A percentile compares a stretch with the other conserved stretches of the same genome.
Conservation (phyloP, 1,284 basidiomycete species). For the Ganoderma meredithae region DNA sequence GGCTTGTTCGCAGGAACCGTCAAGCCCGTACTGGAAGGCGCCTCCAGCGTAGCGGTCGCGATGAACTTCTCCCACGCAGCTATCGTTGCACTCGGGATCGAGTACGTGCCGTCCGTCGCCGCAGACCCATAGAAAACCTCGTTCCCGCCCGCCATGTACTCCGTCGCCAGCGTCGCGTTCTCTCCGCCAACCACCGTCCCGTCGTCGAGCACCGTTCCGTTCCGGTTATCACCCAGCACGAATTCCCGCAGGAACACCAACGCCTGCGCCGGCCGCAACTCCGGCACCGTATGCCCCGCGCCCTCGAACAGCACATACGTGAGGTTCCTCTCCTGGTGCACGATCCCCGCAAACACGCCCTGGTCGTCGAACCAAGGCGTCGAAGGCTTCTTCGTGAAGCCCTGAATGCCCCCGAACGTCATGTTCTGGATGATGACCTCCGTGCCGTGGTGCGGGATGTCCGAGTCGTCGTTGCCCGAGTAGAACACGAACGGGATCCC, state of each 20-base stretch:
- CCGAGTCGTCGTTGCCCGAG: slow-evolving; percentile 42
- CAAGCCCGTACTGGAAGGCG: not conserved
- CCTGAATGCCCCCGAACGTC: slow-evolving; percentile 66
- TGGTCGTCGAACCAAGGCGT: slow-evolving; percentile 55
- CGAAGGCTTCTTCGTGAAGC: slow-evolving; percentile 67
- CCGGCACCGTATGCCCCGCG: slow-evolving; percentile 42
- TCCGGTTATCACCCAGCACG: slow-evolving; percentile 37
- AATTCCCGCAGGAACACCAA: slow-evolving; percentile 42
- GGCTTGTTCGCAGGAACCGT: not conserved
- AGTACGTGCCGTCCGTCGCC: slow-evolving; percentile 28
- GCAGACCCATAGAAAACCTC: slow-evolving; percentile 32
- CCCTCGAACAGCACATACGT: slow-evolving; percentile 42
- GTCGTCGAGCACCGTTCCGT: slow-evolving; percentile 35
- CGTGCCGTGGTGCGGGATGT: slow-evolving; percentile 44
- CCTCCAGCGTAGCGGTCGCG: not conserved
- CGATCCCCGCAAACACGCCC: slow-evolving; percentile 40
- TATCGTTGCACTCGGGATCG: slow-evolving; percentile 47
- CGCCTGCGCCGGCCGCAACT: slow-evolving; percentile 37
- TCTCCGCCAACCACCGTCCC: slow-evolving; percentile 55
- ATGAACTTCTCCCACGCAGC: slow-evolving; percentile 57
- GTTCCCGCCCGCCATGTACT: slow-evolving; percentile 50
- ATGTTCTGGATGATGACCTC: slow-evolving; percentile 56
- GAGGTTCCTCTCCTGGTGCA: slow-evolving; percentile 43
- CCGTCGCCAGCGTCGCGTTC: slow-evolving; percentile 47
- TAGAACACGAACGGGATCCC: slow-evolving; percentile 40